Conservation (phyloP, 257 asterid species). For the Paulownia fortunei region DNA sequence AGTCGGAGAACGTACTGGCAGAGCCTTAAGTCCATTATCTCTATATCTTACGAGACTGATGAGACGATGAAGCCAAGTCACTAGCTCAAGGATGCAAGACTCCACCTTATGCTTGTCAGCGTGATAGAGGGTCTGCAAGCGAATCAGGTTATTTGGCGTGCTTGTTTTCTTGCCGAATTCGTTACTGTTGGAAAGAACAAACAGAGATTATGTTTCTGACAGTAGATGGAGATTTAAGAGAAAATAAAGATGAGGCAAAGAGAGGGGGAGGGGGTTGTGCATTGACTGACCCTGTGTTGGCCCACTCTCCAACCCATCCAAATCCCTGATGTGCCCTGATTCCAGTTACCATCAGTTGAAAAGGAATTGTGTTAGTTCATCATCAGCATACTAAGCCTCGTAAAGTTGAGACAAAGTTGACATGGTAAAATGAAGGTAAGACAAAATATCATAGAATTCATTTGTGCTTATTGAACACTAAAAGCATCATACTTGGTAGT, state of each 20-base stretch:
- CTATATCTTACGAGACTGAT: slow-evolving; percentile 69
- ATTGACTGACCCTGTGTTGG: slow-evolving; percentile 82
- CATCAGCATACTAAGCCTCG: slow-evolving; percentile 15
- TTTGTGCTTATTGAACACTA: not conserved
- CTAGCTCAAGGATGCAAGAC: slow-evolving; percentile 69
- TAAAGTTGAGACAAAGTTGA: not conserved
- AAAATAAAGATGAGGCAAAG: not conserved
- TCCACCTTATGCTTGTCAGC: slow-evolving; percentile 84
- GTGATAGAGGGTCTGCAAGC: slow-evolving; percentile 89
- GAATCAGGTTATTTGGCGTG: slow-evolving; percentile 55
- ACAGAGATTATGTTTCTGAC: not conserved
- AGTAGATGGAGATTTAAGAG: not conserved
- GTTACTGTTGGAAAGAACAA: slow-evolving; percentile 49
- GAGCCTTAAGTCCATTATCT: slow-evolving; percentile 57
- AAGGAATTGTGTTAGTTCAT: slow-evolving; percentile 34
- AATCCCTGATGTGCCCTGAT: slow-evolving; percentile 98
- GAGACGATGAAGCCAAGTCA: slow-evolving; percentile 87
- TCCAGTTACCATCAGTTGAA: slow-evolving; percentile 31
- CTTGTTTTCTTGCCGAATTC: slow-evolving; percentile 76
- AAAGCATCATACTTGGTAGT: slow-evolving; percentile 72
- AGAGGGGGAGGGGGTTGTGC: not conserved
- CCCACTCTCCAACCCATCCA: slow-evolving; percentile 99
- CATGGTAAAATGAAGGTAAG: not conserved
- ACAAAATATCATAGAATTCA: not conserved
- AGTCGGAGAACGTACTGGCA: slow-evolving; percentile 64